A percentile compares a stretch with the other conserved stretches of the same genome.
phyloP scores from a whole-genome alignment of 179 eudicot genomes.

The Silene vulgaris region DNA sequence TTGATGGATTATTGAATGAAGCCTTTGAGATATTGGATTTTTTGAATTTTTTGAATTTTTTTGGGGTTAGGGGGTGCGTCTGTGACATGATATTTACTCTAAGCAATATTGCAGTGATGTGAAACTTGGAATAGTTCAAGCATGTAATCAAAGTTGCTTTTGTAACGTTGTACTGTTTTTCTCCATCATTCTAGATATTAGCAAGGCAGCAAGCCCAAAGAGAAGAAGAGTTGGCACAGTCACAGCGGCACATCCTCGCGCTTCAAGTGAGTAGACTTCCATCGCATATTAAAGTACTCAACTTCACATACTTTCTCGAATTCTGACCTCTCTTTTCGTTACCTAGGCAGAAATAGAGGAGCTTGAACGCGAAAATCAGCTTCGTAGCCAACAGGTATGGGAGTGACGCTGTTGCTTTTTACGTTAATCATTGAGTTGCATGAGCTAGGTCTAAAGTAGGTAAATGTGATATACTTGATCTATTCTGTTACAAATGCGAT shows the following conservation, averaged over 20 bases:
- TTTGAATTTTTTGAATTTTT: too few species aligned
- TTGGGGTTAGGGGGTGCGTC: too few species aligned
- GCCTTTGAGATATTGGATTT: too few species aligned
- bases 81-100: neutral
- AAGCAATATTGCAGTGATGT: neutral
- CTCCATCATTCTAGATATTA: slow-evolving; percentile 51
- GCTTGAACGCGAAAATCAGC: slow-evolving; percentile 96
- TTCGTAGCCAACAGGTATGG: slow-evolving; percentile 83
- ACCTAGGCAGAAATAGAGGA: slow-evolving; percentile 94
- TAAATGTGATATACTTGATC: slow-evolving; percentile 5
- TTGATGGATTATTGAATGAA: too few species aligned
- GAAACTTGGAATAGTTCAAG: neutral
- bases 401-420: slow-evolving; percentile 12
- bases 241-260: slow-evolving; percentile 96
- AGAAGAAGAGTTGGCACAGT: slow-evolving; percentile 96
- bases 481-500: neutral
- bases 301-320: slow-evolving; percentile 14
- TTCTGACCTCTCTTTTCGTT: slow-evolving; percentile 22
- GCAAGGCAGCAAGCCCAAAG: slow-evolving; percentile 99
- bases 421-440: neutral
- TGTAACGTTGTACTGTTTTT: neutral
- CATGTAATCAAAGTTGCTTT: slow-evolving; percentile 10
- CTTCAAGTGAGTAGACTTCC: slow-evolving; percentile 63
- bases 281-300: slow-evolving; percentile 26
- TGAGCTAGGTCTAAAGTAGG: neutral